These are phyloP conservation scores for Asparagopsis taxiformis DNA, from an alignment of 31 red algal genomes.

Conservation along the genomic window DNA sequence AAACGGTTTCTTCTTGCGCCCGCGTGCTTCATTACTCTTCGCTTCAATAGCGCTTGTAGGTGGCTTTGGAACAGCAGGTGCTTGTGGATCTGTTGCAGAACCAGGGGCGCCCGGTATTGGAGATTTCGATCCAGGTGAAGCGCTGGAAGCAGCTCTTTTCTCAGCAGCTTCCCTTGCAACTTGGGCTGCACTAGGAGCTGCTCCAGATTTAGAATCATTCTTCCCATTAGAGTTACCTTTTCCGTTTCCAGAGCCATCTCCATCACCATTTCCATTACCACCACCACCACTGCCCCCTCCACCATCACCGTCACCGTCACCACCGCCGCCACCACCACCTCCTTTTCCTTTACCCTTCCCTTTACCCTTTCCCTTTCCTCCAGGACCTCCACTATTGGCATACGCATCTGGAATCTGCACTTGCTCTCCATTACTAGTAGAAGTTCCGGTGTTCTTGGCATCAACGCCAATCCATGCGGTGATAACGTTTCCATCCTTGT, in stretches of 20 bases:
- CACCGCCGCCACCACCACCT: conserved; percentile 5
- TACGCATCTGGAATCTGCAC: conserved; percentile 80
- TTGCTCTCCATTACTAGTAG: conserved; percentile 63
- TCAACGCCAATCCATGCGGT: conserved; percentile 89
- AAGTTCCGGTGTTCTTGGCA: conserved; percentile 56
- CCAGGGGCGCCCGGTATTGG: conserved; percentile 18
- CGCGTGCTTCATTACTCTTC: conserved; percentile 73
- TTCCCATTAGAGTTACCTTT: conserved; percentile 16
- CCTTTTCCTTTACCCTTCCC: conserved; percentile 44
- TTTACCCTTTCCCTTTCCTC: conserved; percentile 30
- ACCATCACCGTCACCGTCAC: conserved; percentile 14
- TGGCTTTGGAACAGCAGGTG: conserved; percentile 66
- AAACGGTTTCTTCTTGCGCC: conserved; percentile 85
- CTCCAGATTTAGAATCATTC: not conserved
- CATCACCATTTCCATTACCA: conserved; percentile 2
- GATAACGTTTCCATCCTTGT: conserved; percentile 89
- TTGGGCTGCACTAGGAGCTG: conserved; percentile 49
- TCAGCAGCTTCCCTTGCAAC: conserved; percentile 59
- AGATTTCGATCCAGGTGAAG: conserved; percentile 10
- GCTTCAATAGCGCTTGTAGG: conserved; percentile 57
- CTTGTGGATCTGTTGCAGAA: conserved; percentile 22
- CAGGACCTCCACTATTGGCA: conserved; percentile 49
- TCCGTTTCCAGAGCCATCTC: conserved; percentile 6
- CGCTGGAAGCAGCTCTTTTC: conserved; percentile 33
- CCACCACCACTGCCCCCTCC: conserved; percentile 8